phyloP scores from a whole-genome alignment of 2,329 filamentous ascomycete species.

The Stachybotrys chartarum region DNA sequence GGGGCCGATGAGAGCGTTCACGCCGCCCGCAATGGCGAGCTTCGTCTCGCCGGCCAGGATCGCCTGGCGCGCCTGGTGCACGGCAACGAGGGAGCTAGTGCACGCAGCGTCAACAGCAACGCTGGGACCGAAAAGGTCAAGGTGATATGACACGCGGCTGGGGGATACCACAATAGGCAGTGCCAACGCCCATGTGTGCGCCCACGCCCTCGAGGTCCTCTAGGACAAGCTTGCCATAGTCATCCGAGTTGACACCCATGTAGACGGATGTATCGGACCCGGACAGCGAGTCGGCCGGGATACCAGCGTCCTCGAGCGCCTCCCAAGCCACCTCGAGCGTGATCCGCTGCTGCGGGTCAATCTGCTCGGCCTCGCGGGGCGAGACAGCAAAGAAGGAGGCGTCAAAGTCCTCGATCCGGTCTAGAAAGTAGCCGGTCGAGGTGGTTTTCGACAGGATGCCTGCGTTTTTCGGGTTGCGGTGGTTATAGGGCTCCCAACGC shows the following conservation, averaged over 20 bases:
- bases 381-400: conserved; percentile 3
- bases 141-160: not conserved
- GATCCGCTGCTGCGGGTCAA: conserved; percentile 4
- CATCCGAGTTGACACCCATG: conserved; percentile 1
- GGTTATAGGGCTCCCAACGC: not conserved
- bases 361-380: conserved; percentile 3
- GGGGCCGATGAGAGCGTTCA: not conserved
- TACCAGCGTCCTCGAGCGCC: conserved; percentile 1
- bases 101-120: not conserved
- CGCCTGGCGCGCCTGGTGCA: not conserved
- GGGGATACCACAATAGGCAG: not conserved
- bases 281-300: not conserved
- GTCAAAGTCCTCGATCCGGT: conserved; percentile 6
- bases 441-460: conserved; percentile 14
- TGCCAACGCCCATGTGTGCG: conserved; percentile 2
- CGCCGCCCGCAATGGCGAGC: not conserved
- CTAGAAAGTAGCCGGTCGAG: conserved; percentile 18
- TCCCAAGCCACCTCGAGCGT: not conserved
- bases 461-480: not conserved
- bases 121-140: not conserved
- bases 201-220: conserved; percentile 1
- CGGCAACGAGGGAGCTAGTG: not conserved
- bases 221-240: conserved; percentile 1
- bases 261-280: conserved; percentile 2
- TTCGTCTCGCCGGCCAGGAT: not conserved